These are phyloP conservation scores for Zarea fungicola DNA, from an alignment of 2,329 filamentous ascomycete species.

Conservation along the genomic window DNA sequence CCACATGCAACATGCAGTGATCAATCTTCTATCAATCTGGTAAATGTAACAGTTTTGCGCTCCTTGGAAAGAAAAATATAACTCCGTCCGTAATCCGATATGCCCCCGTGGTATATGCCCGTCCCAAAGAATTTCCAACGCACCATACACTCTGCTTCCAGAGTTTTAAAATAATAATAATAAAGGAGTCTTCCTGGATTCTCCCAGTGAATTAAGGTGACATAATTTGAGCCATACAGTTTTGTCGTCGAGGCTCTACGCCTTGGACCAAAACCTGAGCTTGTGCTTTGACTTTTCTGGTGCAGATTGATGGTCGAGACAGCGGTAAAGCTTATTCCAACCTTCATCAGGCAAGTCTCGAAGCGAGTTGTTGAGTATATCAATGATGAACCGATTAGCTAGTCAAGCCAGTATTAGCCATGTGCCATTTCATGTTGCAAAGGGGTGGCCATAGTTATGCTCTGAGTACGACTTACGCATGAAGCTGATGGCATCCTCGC, in stretches of 20 bases:
- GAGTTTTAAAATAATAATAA: not conserved
- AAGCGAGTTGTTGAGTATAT: conserved; percentile 34
- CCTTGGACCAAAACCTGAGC: conserved; percentile 24
- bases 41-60: too few relatives aligned
- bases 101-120: not conserved
- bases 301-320: conserved; percentile 18
- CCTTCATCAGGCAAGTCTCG: conserved; percentile 32
- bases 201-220: not conserved
- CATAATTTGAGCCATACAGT: not conserved
- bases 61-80: too few relatives aligned
- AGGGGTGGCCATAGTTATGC: too few relatives aligned
- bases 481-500: conserved; percentile 33
- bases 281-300: conserved; percentile 19
- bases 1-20: too few relatives aligned
- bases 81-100: not conserved
- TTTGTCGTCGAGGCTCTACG: not conserved
- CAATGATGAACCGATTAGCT: conserved; percentile 38
- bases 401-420: conserved; percentile 6
- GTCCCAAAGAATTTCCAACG: not conserved
- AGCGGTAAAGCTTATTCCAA: conserved; percentile 30
- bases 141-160: not conserved
- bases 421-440: too few relatives aligned
- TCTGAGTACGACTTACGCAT: conserved; percentile 33
- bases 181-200: not conserved
- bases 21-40: too few relatives aligned